A percentile compares a stretch with the other conserved stretches of the same genome.
Evolutionary conservation across 306 rosid genomes (phyloP).

Genomic region (Trifolium subterraneum): DNA sequence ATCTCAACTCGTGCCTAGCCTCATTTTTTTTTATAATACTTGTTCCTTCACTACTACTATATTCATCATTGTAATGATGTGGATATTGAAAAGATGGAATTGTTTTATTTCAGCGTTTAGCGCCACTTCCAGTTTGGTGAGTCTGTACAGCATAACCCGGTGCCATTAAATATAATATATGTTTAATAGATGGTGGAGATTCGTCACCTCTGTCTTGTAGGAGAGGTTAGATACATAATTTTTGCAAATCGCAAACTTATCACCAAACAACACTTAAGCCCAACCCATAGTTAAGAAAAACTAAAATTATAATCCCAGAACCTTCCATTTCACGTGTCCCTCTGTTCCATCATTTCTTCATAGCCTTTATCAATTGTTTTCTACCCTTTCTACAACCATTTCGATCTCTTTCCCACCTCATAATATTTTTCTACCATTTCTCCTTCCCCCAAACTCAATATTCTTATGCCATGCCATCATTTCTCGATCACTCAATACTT

Average conservation of each 20-base stretch:
- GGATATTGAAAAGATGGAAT: not conserved
- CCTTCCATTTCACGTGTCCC: too few species aligned
- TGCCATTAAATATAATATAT: conserved; percentile 8
- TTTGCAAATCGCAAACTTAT: conserved; percentile 7
- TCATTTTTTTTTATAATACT: not conserved
- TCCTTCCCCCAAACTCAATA: too few species aligned
- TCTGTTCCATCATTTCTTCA: too few species aligned
- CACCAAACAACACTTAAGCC: too few species aligned
- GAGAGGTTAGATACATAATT: conserved; percentile 11
- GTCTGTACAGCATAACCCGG: not conserved
- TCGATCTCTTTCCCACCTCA: too few species aligned
- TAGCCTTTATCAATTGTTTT: too few species aligned
- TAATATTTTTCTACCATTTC: too few species aligned
- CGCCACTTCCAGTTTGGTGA: not conserved
- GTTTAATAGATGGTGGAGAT: not conserved
- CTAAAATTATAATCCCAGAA: too few species aligned
- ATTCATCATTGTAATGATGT: conserved; percentile 15
- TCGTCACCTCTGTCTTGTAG: not conserved
- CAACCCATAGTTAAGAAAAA: too few species aligned
- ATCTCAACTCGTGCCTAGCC: conserved; percentile 22
- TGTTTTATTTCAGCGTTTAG: not conserved
- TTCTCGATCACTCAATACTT: too few species aligned
- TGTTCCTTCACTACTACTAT: not conserved
- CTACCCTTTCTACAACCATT: too few species aligned
- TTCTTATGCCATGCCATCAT: too few species aligned